Conservation (phyloP, 352 stramenopile genomes). For the Globisporangium mamillatum region DNA sequence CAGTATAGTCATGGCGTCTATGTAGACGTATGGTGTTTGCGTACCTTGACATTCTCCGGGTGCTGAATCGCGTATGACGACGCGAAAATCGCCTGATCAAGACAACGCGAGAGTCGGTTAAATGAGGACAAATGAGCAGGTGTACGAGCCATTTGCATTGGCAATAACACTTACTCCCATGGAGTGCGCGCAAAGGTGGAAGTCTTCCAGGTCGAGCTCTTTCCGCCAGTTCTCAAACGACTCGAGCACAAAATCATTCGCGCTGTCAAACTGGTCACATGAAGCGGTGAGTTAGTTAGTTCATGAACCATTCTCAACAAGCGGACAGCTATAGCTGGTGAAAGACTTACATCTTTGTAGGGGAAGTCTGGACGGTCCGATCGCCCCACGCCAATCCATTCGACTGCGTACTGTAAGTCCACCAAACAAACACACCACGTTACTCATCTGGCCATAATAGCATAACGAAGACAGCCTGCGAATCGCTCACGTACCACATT, state of each 20-base stretch:
- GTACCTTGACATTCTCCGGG: conserved; percentile 60
- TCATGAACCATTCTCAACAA: neutral
- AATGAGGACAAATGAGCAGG: neutral
- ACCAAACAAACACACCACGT: neutral
- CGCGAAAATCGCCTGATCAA: conserved; percentile 73
- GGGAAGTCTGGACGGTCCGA: conserved; percentile 77
- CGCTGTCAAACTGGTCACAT: conserved; percentile 63
- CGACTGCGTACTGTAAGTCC: conserved; percentile 64
- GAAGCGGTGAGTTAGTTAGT: too few relatives aligned
- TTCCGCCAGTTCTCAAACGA: conserved; percentile 75
- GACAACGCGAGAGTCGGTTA: neutral
- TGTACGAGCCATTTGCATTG: neutral
- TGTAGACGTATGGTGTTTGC: neutral
- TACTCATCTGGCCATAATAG: neutral
- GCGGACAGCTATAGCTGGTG: too few relatives aligned
- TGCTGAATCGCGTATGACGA: conserved; percentile 68
- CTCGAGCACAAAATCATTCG: conserved; percentile 66
- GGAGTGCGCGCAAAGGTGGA: conserved; percentile 76
- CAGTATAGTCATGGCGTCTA: neutral
- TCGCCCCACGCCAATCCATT: conserved; percentile 80
- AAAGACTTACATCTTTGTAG: conserved; percentile 53
- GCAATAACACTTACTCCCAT: conserved; percentile 54
- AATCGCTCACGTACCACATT: conserved; percentile 60
- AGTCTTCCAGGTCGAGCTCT: conserved; percentile 66
- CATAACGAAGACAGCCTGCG: neutral